Evolutionary conservation across 129 eudicot species (phyloP).

Genomic region (Pulicaria dysenterica): DNA sequence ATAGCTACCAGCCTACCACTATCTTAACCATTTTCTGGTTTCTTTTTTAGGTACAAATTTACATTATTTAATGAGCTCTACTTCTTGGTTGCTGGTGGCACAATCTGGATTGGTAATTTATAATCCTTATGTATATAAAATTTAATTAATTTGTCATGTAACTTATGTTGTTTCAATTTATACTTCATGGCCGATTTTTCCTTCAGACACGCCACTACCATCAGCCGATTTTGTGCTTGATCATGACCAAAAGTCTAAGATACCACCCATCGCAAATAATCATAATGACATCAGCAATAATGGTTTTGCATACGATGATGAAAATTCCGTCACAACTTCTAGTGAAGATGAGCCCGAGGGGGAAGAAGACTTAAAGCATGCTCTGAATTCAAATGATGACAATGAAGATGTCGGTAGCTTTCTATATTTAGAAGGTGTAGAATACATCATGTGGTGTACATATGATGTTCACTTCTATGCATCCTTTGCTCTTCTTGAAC

Average conservation of each 20-base stretch:
- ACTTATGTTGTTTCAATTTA: neutral
- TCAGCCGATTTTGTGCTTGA: conserved; percentile 42
- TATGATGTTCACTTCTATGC: conserved; percentile 98
- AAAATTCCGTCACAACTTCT: conserved; percentile 29
- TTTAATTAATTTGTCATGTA: neutral
- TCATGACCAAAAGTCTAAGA: conserved; percentile 27
- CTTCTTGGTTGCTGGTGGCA: conserved; percentile 97
- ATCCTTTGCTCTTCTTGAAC: conserved; percentile 90
- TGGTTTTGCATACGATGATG: conserved; percentile 32
- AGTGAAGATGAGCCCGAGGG: conserved; percentile 45
- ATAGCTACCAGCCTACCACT: neutral
- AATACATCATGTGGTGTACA: conserved; percentile 99
- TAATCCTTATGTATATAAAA: neutral
- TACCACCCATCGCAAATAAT: conserved; percentile 17
- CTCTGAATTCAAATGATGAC: conserved; percentile 31
- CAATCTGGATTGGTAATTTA: conserved; percentile 86
- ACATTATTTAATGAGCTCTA: conserved; percentile 95
- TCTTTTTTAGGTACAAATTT: conserved; percentile 79
- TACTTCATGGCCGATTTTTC: neutral
- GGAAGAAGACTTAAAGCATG: conserved; percentile 18
- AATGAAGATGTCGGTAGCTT: conserved; percentile 86
- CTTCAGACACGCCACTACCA: conserved; percentile 62
- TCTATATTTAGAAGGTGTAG: conserved; percentile 90
- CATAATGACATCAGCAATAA: conserved; percentile 4
- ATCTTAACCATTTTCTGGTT: neutral